Evolutionary conservation across 805 yeast genomes (phyloP), one percentile per base, ranked within the genome.

Genomic region (Metschnikowia lochheadii): DNA sequence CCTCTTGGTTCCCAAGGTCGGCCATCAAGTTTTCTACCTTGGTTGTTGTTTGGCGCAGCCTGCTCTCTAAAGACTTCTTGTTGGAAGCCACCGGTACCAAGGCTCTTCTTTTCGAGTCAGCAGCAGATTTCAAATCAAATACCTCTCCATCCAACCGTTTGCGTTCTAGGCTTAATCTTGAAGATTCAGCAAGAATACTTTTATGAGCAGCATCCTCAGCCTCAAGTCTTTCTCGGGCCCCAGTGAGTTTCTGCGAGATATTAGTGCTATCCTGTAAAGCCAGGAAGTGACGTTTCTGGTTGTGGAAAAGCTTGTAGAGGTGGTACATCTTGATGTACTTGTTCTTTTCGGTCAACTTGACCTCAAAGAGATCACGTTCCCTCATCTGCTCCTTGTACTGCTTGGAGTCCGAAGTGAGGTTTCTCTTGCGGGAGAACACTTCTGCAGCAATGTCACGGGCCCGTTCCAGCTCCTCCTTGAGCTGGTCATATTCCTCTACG

Each of bases 341-440:
- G 10, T 71, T 66, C 56, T 78, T 80, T 55, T 81, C 82, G 1
- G 64, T 65, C 5, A 82, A 61, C 59, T 80, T 83, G 33, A 69
- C 63, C 56, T 84, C 85, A 64, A 82, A 89, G 50, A 77, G 70
- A 51, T 83, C 87, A 44, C 86, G 85, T 63, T 89, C 94, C 5
- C 72, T 72, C 57, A 85, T 76, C 63, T 89, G 96, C 52, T 82
- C 89, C 56, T 81, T 82, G 59, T 89, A 89, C 58, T 84, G 91
- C 63, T 79, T 85, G 44, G 87, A 76, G 63, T 89, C 98, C 35
- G 83, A 79, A 56, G 80, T 85, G 40, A 84, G 74, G 36, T 84
- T 79, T 63, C 91, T 80, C 66, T 84, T 85, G 54, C 83, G 80
- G 26, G 88, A 78, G 52, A 85, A 81, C 3, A 87, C 79, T 10